These are phyloP conservation scores for Chlamydomonas sphaeroides DNA, from an alignment of 139 green algal genomes.

Conservation along the genomic window DNA sequence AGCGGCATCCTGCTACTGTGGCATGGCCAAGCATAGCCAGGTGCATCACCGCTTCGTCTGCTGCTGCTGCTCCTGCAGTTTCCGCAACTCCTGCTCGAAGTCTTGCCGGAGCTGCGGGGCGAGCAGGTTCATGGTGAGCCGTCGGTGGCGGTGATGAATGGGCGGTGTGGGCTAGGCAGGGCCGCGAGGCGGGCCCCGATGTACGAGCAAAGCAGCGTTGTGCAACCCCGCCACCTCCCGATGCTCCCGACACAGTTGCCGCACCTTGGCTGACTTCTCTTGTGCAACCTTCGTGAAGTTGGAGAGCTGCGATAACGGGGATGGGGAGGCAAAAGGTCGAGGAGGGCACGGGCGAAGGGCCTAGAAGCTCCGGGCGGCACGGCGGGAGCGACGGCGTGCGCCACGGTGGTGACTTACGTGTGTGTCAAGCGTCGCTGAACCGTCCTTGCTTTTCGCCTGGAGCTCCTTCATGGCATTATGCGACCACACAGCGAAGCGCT, in stretches of 20 bases:
- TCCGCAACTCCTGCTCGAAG: conserved; percentile 38
- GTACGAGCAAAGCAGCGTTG: background rate
- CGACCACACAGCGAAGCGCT: conserved; percentile 47
- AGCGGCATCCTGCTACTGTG: too few species aligned
- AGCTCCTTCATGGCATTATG: conserved; percentile 39
- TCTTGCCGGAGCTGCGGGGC: conserved; percentile 35
- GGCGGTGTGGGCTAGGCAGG: background rate
- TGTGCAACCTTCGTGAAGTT: conserved; percentile 25
- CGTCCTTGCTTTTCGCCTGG: conserved; percentile 16
- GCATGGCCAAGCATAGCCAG: too few species aligned
- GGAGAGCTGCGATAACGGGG: background rate
- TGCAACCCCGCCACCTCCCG: background rate
- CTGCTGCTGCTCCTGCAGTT: conserved; percentile 40
- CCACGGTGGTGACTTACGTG: background rate
- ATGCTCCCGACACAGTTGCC: background rate
- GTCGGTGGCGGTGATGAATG: too few species aligned
- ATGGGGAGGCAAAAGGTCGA: too few species aligned
- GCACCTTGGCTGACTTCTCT: conserved; percentile 32
- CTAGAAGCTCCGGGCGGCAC: background rate
- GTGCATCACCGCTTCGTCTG: conserved; percentile 43
- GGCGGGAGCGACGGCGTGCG: background rate
- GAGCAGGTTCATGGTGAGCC: background rate
- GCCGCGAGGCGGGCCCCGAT: background rate
- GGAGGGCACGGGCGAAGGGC: background rate
- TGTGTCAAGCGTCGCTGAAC: conserved; percentile 5